Evolutionary conservation across 257 asterid genomes (phyloP).

Genomic region (Ilex aquifolium): DNA sequence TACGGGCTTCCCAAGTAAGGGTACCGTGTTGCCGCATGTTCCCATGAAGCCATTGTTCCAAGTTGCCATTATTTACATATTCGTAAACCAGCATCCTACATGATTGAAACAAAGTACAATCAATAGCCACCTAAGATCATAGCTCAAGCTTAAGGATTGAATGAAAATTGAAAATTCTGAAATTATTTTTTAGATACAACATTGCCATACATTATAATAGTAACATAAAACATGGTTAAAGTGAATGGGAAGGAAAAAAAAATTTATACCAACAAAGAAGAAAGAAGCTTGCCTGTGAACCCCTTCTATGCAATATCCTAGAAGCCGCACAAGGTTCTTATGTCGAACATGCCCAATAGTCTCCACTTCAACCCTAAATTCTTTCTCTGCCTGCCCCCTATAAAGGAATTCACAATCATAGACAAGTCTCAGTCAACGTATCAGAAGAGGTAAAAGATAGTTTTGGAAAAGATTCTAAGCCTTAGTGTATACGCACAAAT

Average conservation of each 20-base stretch:
- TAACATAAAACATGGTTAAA: too few relatives aligned
- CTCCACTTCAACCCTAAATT: constrained; percentile 92
- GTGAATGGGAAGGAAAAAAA: too few relatives aligned
- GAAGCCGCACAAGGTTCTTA: constrained; percentile 87
- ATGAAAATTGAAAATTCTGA: too few relatives aligned
- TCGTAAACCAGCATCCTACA: constrained; percentile 92
- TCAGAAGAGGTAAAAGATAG: neutral
- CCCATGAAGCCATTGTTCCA: constrained; percentile 92
- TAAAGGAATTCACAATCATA: constrained; percentile 18
- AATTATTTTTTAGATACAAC: too few relatives aligned
- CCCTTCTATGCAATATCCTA: constrained; percentile 98
- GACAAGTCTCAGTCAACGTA: too few relatives aligned
- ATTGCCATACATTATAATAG: too few relatives aligned
- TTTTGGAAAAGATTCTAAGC: constrained; percentile 11
- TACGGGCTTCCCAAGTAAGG: constrained; percentile 92
- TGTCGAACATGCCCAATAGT: constrained; percentile 98
- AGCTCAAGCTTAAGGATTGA: too few relatives aligned
- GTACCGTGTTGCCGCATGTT: constrained; percentile 78
- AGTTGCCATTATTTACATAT: too few relatives aligned
- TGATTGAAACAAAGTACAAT: constrained; percentile 8
- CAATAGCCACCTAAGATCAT: too few relatives aligned
- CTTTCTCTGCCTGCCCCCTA: constrained; percentile 98
- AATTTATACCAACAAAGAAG: too few relatives aligned
- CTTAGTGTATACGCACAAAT: constrained; percentile 57
- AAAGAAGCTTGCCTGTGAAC: constrained; percentile 83